Base-by-base conservation (phyloP, 106 monocot species). In the Phalaenopsis aphrodite region DNA sequence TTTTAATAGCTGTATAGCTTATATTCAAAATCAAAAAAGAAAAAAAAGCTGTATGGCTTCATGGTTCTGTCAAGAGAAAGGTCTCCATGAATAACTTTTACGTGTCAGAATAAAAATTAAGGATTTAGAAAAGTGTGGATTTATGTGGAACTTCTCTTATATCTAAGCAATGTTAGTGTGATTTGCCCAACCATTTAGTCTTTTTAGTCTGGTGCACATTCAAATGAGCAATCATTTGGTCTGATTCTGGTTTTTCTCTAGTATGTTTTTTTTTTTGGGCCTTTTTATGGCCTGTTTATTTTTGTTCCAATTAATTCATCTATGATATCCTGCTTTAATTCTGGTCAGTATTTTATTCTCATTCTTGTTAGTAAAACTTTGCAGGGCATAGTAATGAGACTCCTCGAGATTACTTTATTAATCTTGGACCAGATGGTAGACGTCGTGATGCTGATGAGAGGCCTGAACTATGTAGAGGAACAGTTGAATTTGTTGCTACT, bases 371-470 rank as follows among this genome's bases (percentile, higher is more conserved):
- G 5, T 19, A n/a, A 65, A 11, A 21, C 78, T 78, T 84, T 52
- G 72, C 83, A 99, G 99, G 99, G 42, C 89, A 90, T 74, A 85
- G 88, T 48, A 91, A 99, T 88, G 93, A 99, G 82, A 99, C 99
- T 52, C 93, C 99, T 56, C 87, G 95, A 68, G 99, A 99, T 41
- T 99, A 99, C 78, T 88, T 80, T 41, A 95, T 95, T 78, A 93
- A 99, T 84, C 83, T 99, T 55, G 99, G 95, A 19, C 95, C 95
- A 67, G 95, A 99, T 88, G 92, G 91, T 45, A 91, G 99, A 82
- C 86, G 99, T 5, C 92, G 91, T n/a, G 99, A 99, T 93, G 99
- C 93, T 76, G 95, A 95, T 86, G 99, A 95, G 88, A 91, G 99
- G 72, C 95, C 95, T 81, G 99, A 99, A 75, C 68, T 99, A 46